Base-by-base conservation (phyloP, 257 asterid species). In the Jacaranda copaia region DNA sequence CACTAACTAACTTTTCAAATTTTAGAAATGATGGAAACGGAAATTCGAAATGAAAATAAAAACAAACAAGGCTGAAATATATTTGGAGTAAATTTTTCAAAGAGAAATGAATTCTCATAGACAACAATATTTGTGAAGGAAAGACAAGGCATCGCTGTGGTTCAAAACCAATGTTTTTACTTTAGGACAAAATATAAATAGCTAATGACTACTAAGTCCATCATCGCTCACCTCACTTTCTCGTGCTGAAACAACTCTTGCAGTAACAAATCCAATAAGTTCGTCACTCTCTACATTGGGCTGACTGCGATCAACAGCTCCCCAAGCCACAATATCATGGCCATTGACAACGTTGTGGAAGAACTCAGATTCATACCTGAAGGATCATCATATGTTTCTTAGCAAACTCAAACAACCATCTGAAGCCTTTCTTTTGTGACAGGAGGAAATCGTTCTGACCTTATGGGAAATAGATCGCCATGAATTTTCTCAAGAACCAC, bases 201-300 rank as follows among this genome's bases (percentile, higher is more conserved):
- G 57, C 73, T 45, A 78, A 48, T 64, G 65, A 64, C 71, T 58
- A 76, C 35, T 42, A 4, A 76, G 19, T 12, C 52, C 63, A 74
- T 61, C 74, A 73, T 76, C 53, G 65, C 96, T 82, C 92, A 95
- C 98, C 90, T 95, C 99, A 80, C 96, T 93, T 40, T 91, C 98
- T 84, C 83, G 92, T 60, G 97, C 97, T 36, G 88, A 51, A 79
- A 90, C 88, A 80, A 89, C 55, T 79, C 93, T 83, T 40, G 97
- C 97, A 63, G 99, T 93, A 76, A 92, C 91, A 85, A 96, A 96
- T 75, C 99, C 99, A 78, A 96, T 80, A 78, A 96, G 99, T 73
- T 96, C 97, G 36, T 93, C 96, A 64, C 85, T 88, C 82, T 88
- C 84, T 62, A 85, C 89, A 77, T 84, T 51, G 18, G 92, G 87